Percentiles rank a stretch among this genome's conserved stretches.
These are phyloP conservation scores for Phytophthora aleatoria DNA, from an alignment of 352 stramenopile species.

Conservation along the genomic window DNA sequence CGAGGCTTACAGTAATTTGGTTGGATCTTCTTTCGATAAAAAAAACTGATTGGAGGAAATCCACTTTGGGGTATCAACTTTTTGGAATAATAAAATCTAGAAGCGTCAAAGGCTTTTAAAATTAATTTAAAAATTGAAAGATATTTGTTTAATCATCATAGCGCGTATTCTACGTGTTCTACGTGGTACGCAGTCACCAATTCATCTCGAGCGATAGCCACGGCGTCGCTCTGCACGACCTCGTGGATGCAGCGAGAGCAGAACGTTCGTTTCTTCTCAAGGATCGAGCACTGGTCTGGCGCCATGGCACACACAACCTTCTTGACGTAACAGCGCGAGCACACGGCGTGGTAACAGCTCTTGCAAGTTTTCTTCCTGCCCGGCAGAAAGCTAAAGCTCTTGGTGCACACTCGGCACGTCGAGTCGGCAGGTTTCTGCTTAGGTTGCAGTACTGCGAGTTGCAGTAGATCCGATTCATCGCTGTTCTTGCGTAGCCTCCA, in stretches of 20 bases:
- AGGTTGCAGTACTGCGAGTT: conserved; percentile 5
- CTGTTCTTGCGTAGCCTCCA: conserved; percentile 40
- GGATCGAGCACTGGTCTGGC: conserved; percentile 32
- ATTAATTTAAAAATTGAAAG: not conserved
- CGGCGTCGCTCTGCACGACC: conserved; percentile 25
- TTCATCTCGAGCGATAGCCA: conserved; percentile 32
- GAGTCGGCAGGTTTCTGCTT: conserved; percentile 23
- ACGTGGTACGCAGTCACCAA: no score
- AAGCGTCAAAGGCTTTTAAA: no score
- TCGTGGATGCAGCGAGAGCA: conserved; percentile 39
- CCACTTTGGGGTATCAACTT: not conserved
- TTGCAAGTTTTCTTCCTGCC: conserved; percentile 32
- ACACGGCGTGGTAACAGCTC: conserved; percentile 29
- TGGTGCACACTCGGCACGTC: conserved; percentile 27
- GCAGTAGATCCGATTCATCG: conserved; percentile 16
- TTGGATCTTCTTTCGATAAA: conserved; percentile 1
- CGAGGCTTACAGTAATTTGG: not conserved
- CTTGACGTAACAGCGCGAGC: conserved; percentile 36
- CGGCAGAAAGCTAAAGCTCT: conserved; percentile 35
- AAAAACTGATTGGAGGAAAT: conserved; percentile 12
- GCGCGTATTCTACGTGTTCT: conserved; percentile 25
- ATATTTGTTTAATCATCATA: conserved; percentile 14
- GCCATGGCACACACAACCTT: conserved; percentile 33
- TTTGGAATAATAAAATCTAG: not conserved
- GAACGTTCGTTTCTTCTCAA: conserved; percentile 36